phyloP scores from a whole-genome alignment of 2,329 filamentous ascomycete species.

The Hypoxylon sp. region DNA sequence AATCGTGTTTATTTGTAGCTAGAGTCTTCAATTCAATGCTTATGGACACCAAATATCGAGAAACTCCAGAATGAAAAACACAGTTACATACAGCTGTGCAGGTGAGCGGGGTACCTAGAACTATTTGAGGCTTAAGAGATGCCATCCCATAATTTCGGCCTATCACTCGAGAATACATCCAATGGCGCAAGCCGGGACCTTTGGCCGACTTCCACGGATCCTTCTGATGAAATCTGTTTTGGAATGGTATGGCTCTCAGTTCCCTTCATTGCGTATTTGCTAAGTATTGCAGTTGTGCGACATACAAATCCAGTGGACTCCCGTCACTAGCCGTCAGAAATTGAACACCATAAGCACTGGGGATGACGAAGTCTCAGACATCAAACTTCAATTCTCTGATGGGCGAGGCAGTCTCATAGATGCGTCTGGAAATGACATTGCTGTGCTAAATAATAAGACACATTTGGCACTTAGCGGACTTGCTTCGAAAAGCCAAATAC shows the following conservation, averaged over 20 bases:
- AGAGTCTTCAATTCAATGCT: too few relatives aligned
- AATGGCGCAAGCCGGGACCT: background rate
- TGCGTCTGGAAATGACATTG: slow-evolving; percentile 2
- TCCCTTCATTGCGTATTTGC: background rate
- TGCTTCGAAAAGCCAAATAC: slow-evolving; percentile 8
- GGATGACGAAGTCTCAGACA: slow-evolving; percentile 3
- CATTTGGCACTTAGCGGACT: slow-evolving; percentile 17
- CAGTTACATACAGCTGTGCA: background rate
- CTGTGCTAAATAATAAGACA: slow-evolving; percentile 17
- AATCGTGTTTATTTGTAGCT: too few relatives aligned
- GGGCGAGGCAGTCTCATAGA: slow-evolving; percentile 18
- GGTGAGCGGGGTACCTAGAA: background rate
- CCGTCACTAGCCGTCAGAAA: background rate
- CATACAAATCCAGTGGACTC: slow-evolving; percentile 25
- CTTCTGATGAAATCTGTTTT: slow-evolving; percentile 31
- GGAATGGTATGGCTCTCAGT: slow-evolving; percentile 32
- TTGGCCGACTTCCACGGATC: background rate
- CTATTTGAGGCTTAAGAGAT: background rate
- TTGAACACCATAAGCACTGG: background rate
- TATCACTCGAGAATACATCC: background rate
- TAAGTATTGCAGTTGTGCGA: slow-evolving; percentile 26
- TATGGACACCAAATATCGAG: too few relatives aligned
- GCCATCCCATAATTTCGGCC: background rate
- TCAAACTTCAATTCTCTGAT: slow-evolving; percentile 8
- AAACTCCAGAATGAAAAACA: background rate